A percentile compares a stretch with the other conserved stretches of the same genome.
Evolutionary conservation across 768 basidiomycete species (phyloP).

Genomic region (Suillus ampliporus): DNA sequence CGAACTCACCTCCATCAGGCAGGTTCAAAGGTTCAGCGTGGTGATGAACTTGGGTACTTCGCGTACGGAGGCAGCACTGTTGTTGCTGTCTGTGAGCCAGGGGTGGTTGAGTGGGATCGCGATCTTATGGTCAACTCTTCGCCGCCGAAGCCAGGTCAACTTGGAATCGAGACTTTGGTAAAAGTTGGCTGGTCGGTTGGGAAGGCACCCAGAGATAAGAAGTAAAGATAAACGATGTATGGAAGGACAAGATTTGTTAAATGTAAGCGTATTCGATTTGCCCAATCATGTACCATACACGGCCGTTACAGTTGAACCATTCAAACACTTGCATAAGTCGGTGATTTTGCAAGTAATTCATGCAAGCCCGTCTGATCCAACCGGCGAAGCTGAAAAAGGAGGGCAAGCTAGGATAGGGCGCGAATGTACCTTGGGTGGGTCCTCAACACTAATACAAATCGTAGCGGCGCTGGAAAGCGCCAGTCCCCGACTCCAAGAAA

Average conservation of each 20-base stretch:
- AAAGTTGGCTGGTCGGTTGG: slow-evolving; percentile 46
- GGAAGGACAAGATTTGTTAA: background rate
- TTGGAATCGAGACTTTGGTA: slow-evolving; percentile 67
- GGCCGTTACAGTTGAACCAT: background rate
- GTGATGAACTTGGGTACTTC: slow-evolving; percentile 70
- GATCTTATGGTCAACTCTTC: slow-evolving; percentile 64
- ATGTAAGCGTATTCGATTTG: background rate
- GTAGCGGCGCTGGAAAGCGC: too few species aligned
- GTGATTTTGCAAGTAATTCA: background rate
- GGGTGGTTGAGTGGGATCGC: slow-evolving; percentile 59
- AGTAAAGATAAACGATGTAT: background rate
- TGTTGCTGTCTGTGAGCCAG: slow-evolving; percentile 62
- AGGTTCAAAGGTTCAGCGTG: slow-evolving; percentile 58
- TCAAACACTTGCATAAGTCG: background rate
- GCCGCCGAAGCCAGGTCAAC: slow-evolving; percentile 18
- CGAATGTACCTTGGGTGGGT: background rate
- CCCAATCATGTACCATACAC: background rate
- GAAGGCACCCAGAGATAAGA: slow-evolving; percentile 9
- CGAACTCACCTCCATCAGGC: slow-evolving; percentile 33
- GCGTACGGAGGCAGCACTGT: slow-evolving; percentile 83
- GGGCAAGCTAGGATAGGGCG: background rate
- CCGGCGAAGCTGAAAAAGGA: background rate
- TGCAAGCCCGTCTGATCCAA: background rate
- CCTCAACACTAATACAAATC: too few species aligned
- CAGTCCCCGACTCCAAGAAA: too few species aligned